These are phyloP conservation scores for Diaporthe sp. DNA, from an alignment of 2,329 filamentous ascomycete species.

Conservation along the genomic window DNA sequence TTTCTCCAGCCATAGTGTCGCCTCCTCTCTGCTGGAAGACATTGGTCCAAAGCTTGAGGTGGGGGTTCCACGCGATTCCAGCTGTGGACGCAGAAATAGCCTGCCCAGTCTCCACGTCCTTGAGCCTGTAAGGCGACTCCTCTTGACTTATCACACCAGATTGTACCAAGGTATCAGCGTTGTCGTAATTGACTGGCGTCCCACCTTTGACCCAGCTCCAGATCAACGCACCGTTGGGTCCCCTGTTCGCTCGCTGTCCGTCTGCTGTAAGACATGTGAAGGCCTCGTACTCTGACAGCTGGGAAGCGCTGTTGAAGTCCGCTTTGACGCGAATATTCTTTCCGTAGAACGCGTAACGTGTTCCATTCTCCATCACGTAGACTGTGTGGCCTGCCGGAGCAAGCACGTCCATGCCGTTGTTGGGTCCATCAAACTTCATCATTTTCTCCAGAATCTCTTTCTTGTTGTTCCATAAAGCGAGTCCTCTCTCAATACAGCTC, in stretches of 20 bases:
- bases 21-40: constrained; percentile 35
- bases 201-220: constrained; percentile 38
- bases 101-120: constrained; percentile 31
- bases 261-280: constrained; percentile 35
- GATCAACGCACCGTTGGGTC: constrained; percentile 19
- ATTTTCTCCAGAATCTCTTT: constrained; percentile 26
- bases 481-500: constrained; percentile 30
- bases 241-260: constrained; percentile 25
- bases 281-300: constrained; percentile 38
- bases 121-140: constrained; percentile 36
- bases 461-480: constrained; percentile 35
- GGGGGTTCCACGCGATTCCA: constrained; percentile 38
- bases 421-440: constrained; percentile 12
- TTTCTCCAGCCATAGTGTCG: constrained; percentile 35
- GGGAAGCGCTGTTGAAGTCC: constrained; percentile 23
- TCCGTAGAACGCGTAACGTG: constrained; percentile 34
- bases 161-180: constrained; percentile 20
- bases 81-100: constrained; percentile 25
- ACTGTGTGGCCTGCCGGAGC: constrained; percentile 33
- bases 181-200: constrained; percentile 36
- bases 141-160: constrained; percentile 23
- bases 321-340: constrained; percentile 38
- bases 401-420: neutral
- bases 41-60: constrained; percentile 36
- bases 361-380: constrained; percentile 32